Percentiles rank a stretch among this genome's conserved stretches.
Conservation (phyloP, 495 filamentous ascomycete species). For the Astrocystis sublimbata region DNA sequence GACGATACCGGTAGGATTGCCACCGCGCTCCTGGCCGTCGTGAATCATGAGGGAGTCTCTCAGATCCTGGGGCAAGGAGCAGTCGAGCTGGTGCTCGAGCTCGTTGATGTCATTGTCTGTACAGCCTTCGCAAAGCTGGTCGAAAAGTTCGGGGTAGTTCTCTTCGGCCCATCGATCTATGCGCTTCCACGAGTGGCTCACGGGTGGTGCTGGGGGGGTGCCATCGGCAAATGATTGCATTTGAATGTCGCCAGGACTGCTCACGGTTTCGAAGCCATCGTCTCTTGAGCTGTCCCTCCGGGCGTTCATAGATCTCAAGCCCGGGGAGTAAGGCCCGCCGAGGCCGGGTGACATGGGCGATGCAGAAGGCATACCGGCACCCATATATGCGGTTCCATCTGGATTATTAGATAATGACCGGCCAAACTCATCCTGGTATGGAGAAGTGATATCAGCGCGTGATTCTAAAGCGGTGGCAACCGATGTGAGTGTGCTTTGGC, state of each 20-base stretch:
- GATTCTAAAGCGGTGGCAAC: slow-evolving; percentile 78
- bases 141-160: slow-evolving; percentile 90
- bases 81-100: slow-evolving; percentile 93
- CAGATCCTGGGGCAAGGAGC: slow-evolving; percentile 89
- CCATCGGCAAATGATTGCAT: slow-evolving; percentile 97
- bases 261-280: slow-evolving; percentile 66
- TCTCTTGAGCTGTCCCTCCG: slow-evolving; percentile 56
- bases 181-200: slow-evolving; percentile 85
- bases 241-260: slow-evolving; percentile 77
- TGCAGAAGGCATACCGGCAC: slow-evolving; percentile 49
- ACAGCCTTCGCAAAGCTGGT: slow-evolving; percentile 88
- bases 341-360: slow-evolving; percentile 62
- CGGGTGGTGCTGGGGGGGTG: slow-evolving; percentile 82
- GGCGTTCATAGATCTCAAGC: slow-evolving; percentile 74
- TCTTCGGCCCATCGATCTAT: slow-evolving; percentile 94
- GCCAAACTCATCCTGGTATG: slow-evolving; percentile 70
- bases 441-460: slow-evolving; percentile 67
- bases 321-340: slow-evolving; percentile 82
- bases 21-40: slow-evolving; percentile 94
- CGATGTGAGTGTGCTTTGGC: slow-evolving; percentile 71
- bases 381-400: slow-evolving; percentile 46
- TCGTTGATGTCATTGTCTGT: slow-evolving; percentile 96
- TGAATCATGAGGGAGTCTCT: slow-evolving; percentile 88
- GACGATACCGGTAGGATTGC: slow-evolving; percentile 85
- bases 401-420: slow-evolving; percentile 58